Conservation (phyloP, 1,284 basidiomycete species). For the Trichosporon sp. region DNA sequence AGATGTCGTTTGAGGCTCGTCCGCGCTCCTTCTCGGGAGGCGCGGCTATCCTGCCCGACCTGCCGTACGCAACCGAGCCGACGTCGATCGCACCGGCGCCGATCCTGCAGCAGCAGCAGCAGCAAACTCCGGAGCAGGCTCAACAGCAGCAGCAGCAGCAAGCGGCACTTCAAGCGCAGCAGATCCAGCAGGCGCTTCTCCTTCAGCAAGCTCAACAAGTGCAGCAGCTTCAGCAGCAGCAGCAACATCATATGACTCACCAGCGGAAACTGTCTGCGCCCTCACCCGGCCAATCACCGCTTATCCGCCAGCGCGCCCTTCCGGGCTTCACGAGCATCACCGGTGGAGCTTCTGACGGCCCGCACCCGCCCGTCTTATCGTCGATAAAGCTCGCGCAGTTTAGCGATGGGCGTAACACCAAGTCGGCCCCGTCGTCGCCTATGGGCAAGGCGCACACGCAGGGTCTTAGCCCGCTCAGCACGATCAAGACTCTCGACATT, state of each 20-base stretch:
- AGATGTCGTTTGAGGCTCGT: neutral
- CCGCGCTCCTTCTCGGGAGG: neutral
- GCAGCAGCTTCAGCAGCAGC: neutral
- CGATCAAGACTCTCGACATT: slow-evolving; percentile 14
- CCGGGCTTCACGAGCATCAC: neutral
- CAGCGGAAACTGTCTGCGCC: neutral
- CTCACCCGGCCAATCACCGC: neutral
- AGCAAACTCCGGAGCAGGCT: too few relatives aligned
- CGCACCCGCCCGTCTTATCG: neutral
- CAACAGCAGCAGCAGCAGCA: neutral
- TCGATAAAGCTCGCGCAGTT: neutral
- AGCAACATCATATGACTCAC: neutral
- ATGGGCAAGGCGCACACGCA: neutral
- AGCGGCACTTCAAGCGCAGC: neutral
- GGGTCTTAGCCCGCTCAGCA: slow-evolving; percentile 12
- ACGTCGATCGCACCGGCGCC: neutral
- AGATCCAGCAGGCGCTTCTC: neutral
- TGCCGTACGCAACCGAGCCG: slow-evolving; percentile 1
- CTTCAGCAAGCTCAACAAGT: neutral
- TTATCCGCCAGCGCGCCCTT: neutral
- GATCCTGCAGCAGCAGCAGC: neutral
- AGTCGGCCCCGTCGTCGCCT: slow-evolving; percentile 14
- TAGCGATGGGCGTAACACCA: neutral
- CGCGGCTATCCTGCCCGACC: slow-evolving; percentile 1
- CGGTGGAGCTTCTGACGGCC: neutral